A percentile compares a stretch with the other conserved stretches of the same genome.
These are phyloP conservation scores for Rhodotorula sp. DNA, from an alignment of 1,284 basidiomycete genomes.

Conservation along the genomic window DNA sequence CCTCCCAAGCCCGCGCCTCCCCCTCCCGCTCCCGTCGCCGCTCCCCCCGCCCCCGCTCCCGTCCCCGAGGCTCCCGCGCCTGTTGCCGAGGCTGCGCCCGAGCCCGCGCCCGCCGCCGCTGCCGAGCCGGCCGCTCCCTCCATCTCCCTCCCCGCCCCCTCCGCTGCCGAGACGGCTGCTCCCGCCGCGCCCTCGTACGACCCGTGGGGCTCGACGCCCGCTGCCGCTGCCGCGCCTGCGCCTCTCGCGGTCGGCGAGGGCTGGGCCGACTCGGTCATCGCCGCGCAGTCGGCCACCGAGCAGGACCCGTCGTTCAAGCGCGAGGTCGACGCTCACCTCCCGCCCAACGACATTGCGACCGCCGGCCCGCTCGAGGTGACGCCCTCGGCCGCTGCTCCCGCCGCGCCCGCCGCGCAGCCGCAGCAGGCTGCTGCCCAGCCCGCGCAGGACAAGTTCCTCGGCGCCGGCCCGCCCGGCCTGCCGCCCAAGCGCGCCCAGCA, in stretches of 20 bases:
- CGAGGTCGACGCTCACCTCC: conserved; percentile 39
- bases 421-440: conserved; percentile 13
- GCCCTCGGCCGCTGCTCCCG: conserved; percentile 2
- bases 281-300: conserved; percentile 26
- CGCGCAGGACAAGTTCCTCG: conserved; percentile 34
- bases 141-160: conserved; percentile 27
- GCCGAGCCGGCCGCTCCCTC: conserved; percentile 20
- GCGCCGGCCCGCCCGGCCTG: conserved; percentile 32
- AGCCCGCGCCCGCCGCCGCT: conserved; percentile 11
- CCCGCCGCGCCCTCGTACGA: conserved; percentile 42
- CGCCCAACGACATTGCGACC: conserved; percentile 41
- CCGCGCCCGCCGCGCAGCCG: neutral
- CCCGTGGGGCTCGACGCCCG: conserved; percentile 49
- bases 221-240: conserved; percentile 41
- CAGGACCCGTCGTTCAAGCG: conserved; percentile 29
- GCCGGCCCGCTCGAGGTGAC: conserved; percentile 44
- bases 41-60: conserved; percentile 11
- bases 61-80: conserved; percentile 11
- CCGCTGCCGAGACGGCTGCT: conserved; percentile 28
- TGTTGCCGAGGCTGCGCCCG: conserved; percentile 8
- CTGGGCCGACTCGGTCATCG: conserved; percentile 45
- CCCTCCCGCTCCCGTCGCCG: neutral
- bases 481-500: conserved; percentile 40
- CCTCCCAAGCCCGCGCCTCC: conserved; percentile 38
- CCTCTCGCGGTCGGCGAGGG: conserved; percentile 44